Conservation (phyloP, 2,329 filamentous ascomycete species). For the Calonectria ilicicola region DNA sequence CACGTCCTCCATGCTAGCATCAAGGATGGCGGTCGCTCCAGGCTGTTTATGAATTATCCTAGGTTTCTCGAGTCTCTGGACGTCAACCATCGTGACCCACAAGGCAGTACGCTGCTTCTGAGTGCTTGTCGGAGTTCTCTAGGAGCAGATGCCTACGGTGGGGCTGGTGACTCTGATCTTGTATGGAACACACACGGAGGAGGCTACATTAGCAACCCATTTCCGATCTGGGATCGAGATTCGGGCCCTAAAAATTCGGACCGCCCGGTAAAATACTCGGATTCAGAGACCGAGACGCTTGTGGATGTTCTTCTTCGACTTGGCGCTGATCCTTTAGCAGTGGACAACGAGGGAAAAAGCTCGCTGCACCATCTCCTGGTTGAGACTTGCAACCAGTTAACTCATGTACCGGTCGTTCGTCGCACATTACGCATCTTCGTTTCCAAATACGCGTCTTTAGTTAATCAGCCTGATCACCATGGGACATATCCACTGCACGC, state of each 20-base stretch:
- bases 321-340: conserved; percentile 1
- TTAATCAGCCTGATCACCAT: background rate
- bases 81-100: conserved; percentile 1
- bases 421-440: background rate
- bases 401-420: background rate
- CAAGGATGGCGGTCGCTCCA: background rate
- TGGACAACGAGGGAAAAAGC: background rate
- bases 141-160: background rate
- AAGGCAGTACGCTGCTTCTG: background rate
- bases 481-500: background rate
- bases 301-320: conserved; percentile 8
- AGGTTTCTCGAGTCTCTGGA: background rate
- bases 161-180: background rate
- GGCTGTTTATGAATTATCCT: background rate
- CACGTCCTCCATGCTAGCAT: conserved; percentile 2
- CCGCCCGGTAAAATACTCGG: background rate
- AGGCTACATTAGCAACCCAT: background rate
- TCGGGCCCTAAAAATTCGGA: background rate
- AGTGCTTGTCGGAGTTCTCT: conserved; percentile 2
- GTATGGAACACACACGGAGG: background rate
- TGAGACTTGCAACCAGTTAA: background rate
- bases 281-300: background rate
- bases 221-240: background rate
- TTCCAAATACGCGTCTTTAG: background rate
- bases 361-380: background rate